Evolutionary conservation across 2,329 filamentous ascomycete species (phyloP).

Genomic region (Trichoderma brevicompactum): DNA sequence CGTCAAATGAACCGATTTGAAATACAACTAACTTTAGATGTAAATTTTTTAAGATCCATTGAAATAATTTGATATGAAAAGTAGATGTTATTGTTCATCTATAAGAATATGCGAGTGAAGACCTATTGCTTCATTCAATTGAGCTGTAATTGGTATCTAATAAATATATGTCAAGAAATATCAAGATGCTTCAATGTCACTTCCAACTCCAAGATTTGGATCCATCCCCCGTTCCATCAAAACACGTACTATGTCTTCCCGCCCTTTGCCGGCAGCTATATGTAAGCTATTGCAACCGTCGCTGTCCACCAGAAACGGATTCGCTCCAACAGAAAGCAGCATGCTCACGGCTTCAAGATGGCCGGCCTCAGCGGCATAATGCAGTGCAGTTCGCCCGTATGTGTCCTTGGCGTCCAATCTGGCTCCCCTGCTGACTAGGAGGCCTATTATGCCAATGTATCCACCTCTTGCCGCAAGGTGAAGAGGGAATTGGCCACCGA

Average conservation of each 20-base stretch:
- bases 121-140: too few relatives aligned
- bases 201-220: conserved; percentile 21
- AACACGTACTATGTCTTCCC: conserved; percentile 23
- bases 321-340: conserved; percentile 17
- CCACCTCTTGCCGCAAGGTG: conserved; percentile 23
- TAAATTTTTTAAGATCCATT: too few relatives aligned
- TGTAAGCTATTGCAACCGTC: conserved; percentile 21
- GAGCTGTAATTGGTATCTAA: conserved; percentile 5
- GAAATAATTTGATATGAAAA: too few relatives aligned
- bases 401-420: conserved; percentile 23
- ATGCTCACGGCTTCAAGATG: conserved; percentile 22
- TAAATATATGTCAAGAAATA: not conserved
- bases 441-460: conserved; percentile 17
- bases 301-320: conserved; percentile 19
- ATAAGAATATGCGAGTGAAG: too few relatives aligned
- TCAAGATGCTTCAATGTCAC: conserved; percentile 16
- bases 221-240: conserved; percentile 25
- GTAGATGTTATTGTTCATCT: too few relatives aligned
- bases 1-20: too few relatives aligned
- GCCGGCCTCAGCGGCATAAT: conserved; percentile 22
- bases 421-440: conserved; percentile 17
- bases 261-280: conserved; percentile 16
- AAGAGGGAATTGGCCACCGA: conserved; percentile 22
- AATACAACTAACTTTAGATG: too few relatives aligned
- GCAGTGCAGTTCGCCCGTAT: conserved; percentile 19